Evolutionary conservation across 2,329 filamentous ascomycete genomes (phyloP).

Genomic region (Pseudofabraea citricarpa): DNA sequence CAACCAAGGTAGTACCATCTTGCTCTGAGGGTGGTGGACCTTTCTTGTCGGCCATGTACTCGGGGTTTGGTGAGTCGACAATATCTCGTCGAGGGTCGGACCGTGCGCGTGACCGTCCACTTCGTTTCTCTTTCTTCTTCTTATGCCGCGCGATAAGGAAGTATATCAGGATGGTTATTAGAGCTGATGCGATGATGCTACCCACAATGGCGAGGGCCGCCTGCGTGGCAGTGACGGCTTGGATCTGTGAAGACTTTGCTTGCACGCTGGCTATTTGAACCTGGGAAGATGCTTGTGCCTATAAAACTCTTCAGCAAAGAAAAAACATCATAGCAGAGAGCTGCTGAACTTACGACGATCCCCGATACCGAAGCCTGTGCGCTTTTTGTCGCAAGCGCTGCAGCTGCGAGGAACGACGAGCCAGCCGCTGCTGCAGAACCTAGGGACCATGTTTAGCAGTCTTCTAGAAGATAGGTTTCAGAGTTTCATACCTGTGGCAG

Average conservation of each 20-base stretch:
- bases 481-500: slow-evolving; percentile 24
- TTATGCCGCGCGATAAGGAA: slow-evolving; percentile 31
- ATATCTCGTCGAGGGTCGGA: neutral
- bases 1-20: neutral
- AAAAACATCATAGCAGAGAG: neutral
- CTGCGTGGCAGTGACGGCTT: slow-evolving; percentile 37
- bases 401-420: slow-evolving; percentile 21
- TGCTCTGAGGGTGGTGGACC: neutral
- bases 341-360: slow-evolving; percentile 13
- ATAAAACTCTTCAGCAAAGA: neutral
- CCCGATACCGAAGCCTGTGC: slow-evolving; percentile 7
- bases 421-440: slow-evolving; percentile 24
- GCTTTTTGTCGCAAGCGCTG: slow-evolving; percentile 14
- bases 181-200: slow-evolving; percentile 35
- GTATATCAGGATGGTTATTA: slow-evolving; percentile 34
- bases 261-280: slow-evolving; percentile 7
- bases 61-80: neutral
- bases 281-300: slow-evolving; percentile 19
- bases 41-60: neutral
- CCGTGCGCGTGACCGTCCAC: neutral
- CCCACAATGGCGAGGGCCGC: slow-evolving; percentile 37
- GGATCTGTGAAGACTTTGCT: slow-evolving; percentile 26
- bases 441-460: no score
- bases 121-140: slow-evolving; percentile 5
- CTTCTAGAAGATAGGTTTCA: no score